These are phyloP conservation scores for Phlyctochytrium planicorne DNA, from an alignment of 192 early-diverging fungal species.

Conservation along the genomic window DNA sequence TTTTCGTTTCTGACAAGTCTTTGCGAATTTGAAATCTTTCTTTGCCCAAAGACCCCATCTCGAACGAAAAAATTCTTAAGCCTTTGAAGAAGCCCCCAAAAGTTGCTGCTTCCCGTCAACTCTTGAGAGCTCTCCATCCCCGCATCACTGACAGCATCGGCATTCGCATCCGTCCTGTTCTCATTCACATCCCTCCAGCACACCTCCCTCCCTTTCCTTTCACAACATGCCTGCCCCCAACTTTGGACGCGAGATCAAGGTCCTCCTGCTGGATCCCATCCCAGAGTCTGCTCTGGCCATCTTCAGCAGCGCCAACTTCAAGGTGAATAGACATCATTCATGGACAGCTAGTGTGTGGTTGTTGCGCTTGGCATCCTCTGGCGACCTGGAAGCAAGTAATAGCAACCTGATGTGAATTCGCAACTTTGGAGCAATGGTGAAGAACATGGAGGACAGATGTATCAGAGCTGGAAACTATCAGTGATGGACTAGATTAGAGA, in stretches of 20 bases:
- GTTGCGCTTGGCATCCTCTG: background rate
- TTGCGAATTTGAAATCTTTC: too few relatives aligned
- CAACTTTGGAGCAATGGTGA: too few relatives aligned
- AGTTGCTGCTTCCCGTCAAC: too few relatives aligned
- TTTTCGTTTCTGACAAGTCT: too few relatives aligned
- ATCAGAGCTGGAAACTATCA: too few relatives aligned
- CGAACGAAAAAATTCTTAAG: too few relatives aligned
- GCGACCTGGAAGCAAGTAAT: background rate
- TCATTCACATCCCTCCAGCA: background rate
- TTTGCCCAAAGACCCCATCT: too few relatives aligned
- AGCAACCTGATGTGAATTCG: background rate
- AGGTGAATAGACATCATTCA: constrained; percentile 7
- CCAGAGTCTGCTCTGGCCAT: constrained; percentile 31
- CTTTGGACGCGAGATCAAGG: constrained; percentile 23
- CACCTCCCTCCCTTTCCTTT: background rate
- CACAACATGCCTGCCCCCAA: constrained; percentile 1
- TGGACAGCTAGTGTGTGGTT: background rate
- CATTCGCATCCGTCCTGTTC: background rate
- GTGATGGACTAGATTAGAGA: too few relatives aligned
- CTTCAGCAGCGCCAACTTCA: constrained; percentile 35
- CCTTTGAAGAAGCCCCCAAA: background rate
- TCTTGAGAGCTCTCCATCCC: too few relatives aligned
- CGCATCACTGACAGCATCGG: too few relatives aligned
- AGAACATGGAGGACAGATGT: too few relatives aligned
- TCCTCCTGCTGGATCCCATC: constrained; percentile 37